phyloP scores from a whole-genome alignment of 129 eudicot species.

The Tanacetum coccineum region DNA sequence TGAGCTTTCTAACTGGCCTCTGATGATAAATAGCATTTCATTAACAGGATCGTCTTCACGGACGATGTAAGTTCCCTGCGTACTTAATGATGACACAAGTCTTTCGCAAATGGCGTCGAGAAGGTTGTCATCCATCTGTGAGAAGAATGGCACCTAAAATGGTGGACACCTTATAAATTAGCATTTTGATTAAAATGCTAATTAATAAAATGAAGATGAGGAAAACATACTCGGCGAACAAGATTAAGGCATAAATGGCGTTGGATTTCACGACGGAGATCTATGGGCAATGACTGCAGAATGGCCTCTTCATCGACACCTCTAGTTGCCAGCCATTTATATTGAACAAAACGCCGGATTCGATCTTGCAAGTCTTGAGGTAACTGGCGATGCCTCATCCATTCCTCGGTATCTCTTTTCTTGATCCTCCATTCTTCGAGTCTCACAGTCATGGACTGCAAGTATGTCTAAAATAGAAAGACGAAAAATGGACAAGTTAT shows the following conservation, averaged over 20 bases:
- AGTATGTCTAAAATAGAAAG: slow-evolving; percentile 46
- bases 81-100: slow-evolving; percentile 73
- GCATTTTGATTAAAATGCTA: not conserved
- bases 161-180: not conserved
- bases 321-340: slow-evolving; percentile 87
- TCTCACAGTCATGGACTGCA: slow-evolving; percentile 85
- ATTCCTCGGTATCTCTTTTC: slow-evolving; percentile 87
- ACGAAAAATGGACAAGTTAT: not conserved
- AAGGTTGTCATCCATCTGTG: slow-evolving; percentile 90
- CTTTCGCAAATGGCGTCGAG: slow-evolving; percentile 90
- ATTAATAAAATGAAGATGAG: not conserved
- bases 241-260: slow-evolving; percentile 92
- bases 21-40: slow-evolving; percentile 79
- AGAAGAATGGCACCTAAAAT: slow-evolving; percentile 76
- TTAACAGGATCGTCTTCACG: slow-evolving; percentile 86
- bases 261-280: slow-evolving; percentile 87
- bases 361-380: slow-evolving; percentile 71
- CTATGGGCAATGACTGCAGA: slow-evolving; percentile 66
- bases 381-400: slow-evolving; percentile 98
- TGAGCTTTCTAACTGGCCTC: slow-evolving; percentile 93
- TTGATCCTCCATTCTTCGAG: slow-evolving; percentile 91
- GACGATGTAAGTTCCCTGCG: slow-evolving; percentile 61
- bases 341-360: slow-evolving; percentile 75
- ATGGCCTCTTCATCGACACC: slow-evolving; percentile 90
- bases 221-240: slow-evolving; percentile 78